These are phyloP conservation scores for Scedosporium apiospermum DNA, from an alignment of 2,329 filamentous ascomycete species.

Conservation along the genomic window DNA sequence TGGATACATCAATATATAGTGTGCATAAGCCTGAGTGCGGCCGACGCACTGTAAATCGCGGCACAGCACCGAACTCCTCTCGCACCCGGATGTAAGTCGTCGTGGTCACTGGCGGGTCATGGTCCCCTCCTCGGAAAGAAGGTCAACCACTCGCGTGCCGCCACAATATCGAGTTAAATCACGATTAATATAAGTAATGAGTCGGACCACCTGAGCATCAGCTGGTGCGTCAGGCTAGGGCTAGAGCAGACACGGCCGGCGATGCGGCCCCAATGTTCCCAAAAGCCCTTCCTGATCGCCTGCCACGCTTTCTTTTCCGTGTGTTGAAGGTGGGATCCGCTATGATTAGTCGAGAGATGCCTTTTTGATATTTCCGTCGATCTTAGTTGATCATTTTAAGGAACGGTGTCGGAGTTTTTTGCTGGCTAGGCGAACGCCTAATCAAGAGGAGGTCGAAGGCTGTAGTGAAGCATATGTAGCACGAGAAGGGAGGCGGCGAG, in stretches of 20 bases:
- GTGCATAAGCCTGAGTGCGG: background rate
- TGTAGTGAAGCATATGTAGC: background rate
- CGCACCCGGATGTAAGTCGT: background rate
- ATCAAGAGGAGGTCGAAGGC: background rate
- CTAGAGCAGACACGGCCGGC: background rate
- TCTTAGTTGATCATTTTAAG: background rate
- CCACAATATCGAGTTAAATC: slow-evolving; percentile 2
- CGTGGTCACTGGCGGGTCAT: background rate
- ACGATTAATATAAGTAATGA: slow-evolving; percentile 1
- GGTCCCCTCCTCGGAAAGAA: background rate
- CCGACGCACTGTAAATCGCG: background rate
- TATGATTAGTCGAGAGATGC: background rate
- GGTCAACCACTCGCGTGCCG: background rate
- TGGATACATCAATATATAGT: background rate
- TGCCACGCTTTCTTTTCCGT: background rate
- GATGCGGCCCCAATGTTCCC: background rate
- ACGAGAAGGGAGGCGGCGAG: background rate
- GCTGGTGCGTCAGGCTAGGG: background rate
- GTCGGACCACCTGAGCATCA: background rate
- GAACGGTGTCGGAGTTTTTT: background rate
- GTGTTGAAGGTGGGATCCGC: background rate
- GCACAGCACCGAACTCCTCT: background rate
- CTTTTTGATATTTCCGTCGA: background rate
- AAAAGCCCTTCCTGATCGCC: background rate
- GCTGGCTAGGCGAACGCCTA: background rate